A percentile compares a stretch with the other conserved stretches of the same genome.
Evolutionary conservation across 2,329 filamentous ascomycete genomes (phyloP).

Genomic region (Xylariaceae sp.): DNA sequence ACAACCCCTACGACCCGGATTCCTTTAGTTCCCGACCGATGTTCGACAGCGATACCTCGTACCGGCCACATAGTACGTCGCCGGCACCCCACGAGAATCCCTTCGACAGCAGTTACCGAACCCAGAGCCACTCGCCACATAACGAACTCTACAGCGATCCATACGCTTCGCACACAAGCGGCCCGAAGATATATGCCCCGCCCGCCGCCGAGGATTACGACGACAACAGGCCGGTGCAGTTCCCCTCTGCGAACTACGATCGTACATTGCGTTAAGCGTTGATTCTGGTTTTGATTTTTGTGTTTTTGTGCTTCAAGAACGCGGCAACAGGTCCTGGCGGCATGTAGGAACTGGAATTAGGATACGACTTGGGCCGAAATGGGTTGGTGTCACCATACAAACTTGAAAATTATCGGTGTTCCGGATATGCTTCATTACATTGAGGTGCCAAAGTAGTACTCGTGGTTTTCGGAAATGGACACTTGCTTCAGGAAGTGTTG

Average conservation of each 20-base stretch:
- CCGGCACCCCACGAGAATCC: conserved; percentile 37
- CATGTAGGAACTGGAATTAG: background rate
- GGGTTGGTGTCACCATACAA: conserved; percentile 18
- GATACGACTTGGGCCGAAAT: conserved; percentile 5
- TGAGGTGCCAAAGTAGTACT: conserved; percentile 30
- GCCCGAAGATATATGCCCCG: conserved; percentile 42
- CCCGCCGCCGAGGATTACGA: conserved; percentile 49
- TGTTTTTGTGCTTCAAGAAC: conserved; percentile 12
- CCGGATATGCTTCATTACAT: conserved; percentile 22
- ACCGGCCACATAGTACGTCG: conserved; percentile 42
- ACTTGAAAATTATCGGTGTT: conserved; percentile 25
- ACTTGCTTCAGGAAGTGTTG: background rate
- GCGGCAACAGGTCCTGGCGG: background rate
- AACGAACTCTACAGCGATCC: conserved; percentile 34
- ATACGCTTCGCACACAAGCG: conserved; percentile 31
- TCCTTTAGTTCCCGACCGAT: conserved; percentile 38
- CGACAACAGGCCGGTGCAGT: conserved; percentile 52
- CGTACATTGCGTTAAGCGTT: conserved; percentile 43
- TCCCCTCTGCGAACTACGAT: conserved; percentile 62
- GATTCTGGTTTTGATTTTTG: conserved; percentile 4
- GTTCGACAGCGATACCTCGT: conserved; percentile 57
- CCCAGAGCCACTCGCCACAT: conserved; percentile 37
- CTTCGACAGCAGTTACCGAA: conserved; percentile 51
- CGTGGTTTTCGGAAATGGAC: conserved; percentile 10
- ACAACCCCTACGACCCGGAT: conserved; percentile 37